A percentile compares a stretch with the other conserved stretches of the same genome.
These are phyloP conservation scores for Cystofilobasidium macerans DNA, from an alignment of 768 basidiomycete species.

Conservation along the genomic window DNA sequence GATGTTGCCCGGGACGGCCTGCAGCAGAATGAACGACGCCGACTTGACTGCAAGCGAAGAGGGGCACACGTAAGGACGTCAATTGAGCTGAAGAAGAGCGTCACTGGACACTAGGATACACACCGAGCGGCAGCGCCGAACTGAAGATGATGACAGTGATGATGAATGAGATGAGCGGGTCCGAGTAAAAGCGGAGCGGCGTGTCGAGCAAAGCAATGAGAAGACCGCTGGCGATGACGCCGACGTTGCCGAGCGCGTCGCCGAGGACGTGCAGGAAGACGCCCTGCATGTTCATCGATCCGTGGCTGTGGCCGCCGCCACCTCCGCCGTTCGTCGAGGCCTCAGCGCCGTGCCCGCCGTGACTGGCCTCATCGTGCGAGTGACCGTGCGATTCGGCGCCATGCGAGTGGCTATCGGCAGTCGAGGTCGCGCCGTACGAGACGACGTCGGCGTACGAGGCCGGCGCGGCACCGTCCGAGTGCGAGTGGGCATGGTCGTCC, in stretches of 20 bases:
- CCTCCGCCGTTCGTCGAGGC: slow-evolving; percentile 25
- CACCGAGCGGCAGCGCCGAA: slow-evolving; percentile 69
- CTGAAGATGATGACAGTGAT: slow-evolving; percentile 96
- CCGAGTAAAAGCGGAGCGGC: slow-evolving; percentile 43
- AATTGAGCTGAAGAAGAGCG: too few species aligned
- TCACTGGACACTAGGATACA: slow-evolving; percentile 16
- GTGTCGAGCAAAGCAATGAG: slow-evolving; percentile 63
- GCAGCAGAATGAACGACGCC: slow-evolving; percentile 86
- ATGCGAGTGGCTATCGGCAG: slow-evolving; percentile 21
- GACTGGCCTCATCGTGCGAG: slow-evolving; percentile 27
- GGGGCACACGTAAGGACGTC: not conserved
- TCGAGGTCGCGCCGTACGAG: slow-evolving; percentile 17
- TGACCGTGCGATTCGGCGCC: slow-evolving; percentile 25
- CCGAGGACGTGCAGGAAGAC: slow-evolving; percentile 82
- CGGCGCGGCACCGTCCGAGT: not conserved
- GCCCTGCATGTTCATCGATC: slow-evolving; percentile 98
- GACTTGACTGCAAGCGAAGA: slow-evolving; percentile 46
- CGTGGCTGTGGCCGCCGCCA: slow-evolving; percentile 40
- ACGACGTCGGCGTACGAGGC: slow-evolving; percentile 17
- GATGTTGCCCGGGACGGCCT: slow-evolving; percentile 81
- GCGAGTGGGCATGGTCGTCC: slow-evolving; percentile 28
- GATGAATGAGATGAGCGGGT: slow-evolving; percentile 82
- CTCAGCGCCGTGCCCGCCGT: slow-evolving; percentile 28
- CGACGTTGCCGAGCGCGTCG: slow-evolving; percentile 71
- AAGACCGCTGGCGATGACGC: slow-evolving; percentile 88